Percentiles rank a stretch among this genome's conserved stretches.
These are phyloP conservation scores for Fusarium aywerte DNA, from an alignment of 2,329 filamentous ascomycete species.

Conservation along the genomic window DNA sequence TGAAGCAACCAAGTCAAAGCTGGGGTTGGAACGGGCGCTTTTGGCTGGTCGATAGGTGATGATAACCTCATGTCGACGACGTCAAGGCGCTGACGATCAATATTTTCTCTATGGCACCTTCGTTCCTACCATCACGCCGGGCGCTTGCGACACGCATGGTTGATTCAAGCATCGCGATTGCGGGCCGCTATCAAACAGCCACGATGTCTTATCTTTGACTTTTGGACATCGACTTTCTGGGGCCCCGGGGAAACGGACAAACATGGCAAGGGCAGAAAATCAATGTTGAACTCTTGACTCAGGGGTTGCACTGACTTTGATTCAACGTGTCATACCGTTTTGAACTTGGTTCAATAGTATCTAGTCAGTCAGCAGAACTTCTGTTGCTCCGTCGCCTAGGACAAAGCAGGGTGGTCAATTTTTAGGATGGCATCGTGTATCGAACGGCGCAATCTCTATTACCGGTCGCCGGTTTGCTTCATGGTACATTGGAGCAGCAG, in stretches of 20 bases:
- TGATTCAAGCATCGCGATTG: constrained; percentile 18
- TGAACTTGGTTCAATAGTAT: constrained; percentile 6
- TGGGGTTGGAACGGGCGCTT: constrained; percentile 32
- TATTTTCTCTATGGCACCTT: constrained; percentile 2
- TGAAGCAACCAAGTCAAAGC: constrained; percentile 24
- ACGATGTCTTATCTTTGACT: constrained; percentile 30
- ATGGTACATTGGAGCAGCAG: constrained; percentile 21
- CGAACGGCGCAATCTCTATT: constrained; percentile 34
- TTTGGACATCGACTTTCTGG: constrained; percentile 19
- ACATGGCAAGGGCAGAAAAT: constrained; percentile 16
- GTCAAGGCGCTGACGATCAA: constrained; percentile 33
- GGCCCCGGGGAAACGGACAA: constrained; percentile 26
- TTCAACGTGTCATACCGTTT: constrained; percentile 12
- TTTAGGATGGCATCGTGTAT: constrained; percentile 16
- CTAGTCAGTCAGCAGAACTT: neutral
- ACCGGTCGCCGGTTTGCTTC: constrained; percentile 1
- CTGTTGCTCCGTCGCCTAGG: constrained; percentile 22
- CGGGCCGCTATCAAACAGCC: constrained; percentile 20
- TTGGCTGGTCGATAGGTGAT: constrained; percentile 35
- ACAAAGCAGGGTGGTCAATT: constrained; percentile 32
- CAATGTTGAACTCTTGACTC: constrained; percentile 20
- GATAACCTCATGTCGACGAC: constrained; percentile 24
- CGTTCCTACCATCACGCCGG: constrained; percentile 11
- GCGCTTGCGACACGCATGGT: constrained; percentile 12
- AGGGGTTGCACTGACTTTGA: constrained; percentile 8